Conservation (phyloP, 2,329 filamentous ascomycete species). For the Byssothecium circinans region DNA sequence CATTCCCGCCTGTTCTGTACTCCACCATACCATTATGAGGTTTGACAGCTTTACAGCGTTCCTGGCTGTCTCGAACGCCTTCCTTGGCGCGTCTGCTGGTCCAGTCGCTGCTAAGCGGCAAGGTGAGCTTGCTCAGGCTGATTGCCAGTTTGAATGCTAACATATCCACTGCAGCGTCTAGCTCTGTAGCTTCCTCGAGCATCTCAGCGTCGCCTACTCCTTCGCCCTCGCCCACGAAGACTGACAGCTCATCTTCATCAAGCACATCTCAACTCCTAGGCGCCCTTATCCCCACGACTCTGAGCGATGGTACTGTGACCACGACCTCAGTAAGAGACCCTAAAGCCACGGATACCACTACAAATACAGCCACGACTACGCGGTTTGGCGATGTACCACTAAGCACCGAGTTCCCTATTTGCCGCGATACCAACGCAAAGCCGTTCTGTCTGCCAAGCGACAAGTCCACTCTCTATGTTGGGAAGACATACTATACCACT, state of each 20-base stretch:
- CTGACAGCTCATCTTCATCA: conserved; percentile 7
- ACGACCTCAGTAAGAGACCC: conserved; percentile 20
- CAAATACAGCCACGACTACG: conserved; percentile 11
- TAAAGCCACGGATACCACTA: conserved; percentile 5
- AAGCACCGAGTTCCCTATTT: conserved; percentile 35
- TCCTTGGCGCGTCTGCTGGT: conserved; percentile 20
- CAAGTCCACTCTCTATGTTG: conserved; percentile 38
- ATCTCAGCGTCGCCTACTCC: neutral
- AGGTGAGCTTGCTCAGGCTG: conserved; percentile 15
- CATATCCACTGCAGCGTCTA: neutral
- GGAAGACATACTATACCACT: conserved; percentile 42
- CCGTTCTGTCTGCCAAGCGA: conserved; percentile 44
- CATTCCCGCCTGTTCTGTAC: neutral
- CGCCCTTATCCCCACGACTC: conserved; percentile 19
- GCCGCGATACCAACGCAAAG: conserved; percentile 21
- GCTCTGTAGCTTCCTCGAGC: neutral
- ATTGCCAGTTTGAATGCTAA: conserved; percentile 1
- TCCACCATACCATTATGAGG: neutral
- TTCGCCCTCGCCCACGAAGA: neutral
- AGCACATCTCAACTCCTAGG: conserved; percentile 12
- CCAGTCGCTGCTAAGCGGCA: conserved; percentile 21
- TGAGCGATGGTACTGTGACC: conserved; percentile 22
- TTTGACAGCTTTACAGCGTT: conserved; percentile 9
- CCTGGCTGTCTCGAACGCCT: conserved; percentile 13
- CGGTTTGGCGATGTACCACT: conserved; percentile 10